Conservation (phyloP, 768 basidiomycete species). For the Rhizopogon salebrosus region DNA sequence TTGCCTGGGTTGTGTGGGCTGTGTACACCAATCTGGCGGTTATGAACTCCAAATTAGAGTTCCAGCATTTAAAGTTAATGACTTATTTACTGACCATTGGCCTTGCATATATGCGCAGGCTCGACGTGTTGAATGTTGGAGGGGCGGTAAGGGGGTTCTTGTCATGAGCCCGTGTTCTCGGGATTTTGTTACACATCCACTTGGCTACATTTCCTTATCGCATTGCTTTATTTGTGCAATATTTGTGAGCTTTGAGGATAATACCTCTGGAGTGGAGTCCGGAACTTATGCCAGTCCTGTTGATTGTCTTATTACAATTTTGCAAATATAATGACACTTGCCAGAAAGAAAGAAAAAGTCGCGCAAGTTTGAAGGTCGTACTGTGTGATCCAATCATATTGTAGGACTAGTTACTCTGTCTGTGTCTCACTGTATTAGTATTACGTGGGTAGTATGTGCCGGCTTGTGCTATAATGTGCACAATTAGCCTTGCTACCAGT, state of each 20-base stretch:
- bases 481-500: too few relatives aligned
- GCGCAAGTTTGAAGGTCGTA: too few relatives aligned
- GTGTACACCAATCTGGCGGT: background rate
- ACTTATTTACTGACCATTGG: background rate
- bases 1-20: background rate
- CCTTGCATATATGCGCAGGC: constrained; percentile 30
- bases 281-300: background rate
- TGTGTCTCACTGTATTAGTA: too few relatives aligned
- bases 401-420: too few relatives aligned
- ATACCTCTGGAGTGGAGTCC: background rate
- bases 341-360: too few relatives aligned
- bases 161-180: constrained; percentile 31
- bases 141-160: constrained; percentile 90
- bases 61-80: background rate
- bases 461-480: too few relatives aligned
- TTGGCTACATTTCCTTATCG: background rate
- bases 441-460: too few relatives aligned
- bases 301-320: too few relatives aligned
- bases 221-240: background rate
- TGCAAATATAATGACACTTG: too few relatives aligned
- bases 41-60: background rate
- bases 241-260: background rate
- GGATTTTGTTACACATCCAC: background rate
- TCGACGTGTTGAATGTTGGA: constrained; percentile 87
- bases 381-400: too few relatives aligned